Evolutionary conservation across 257 asterid genomes (phyloP).

Genomic region (Verbascum thapsus): DNA sequence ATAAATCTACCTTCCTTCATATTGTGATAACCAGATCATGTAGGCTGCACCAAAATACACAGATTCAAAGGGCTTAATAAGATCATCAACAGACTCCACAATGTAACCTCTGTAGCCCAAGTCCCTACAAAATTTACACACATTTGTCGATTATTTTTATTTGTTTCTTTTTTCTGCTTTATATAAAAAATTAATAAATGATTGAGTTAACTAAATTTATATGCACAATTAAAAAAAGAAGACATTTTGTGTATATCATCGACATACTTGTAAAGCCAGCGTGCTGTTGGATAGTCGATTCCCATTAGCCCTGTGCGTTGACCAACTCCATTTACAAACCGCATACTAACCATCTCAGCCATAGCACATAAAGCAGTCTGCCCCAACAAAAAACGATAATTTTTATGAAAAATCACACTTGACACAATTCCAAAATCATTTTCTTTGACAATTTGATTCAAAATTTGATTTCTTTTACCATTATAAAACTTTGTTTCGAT

Average conservation of each 20-base stretch:
- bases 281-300: conserved; percentile 89
- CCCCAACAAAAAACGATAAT: conserved; percentile 29
- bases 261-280: conserved; percentile 91
- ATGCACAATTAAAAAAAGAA: no score
- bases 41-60: conserved; percentile 98
- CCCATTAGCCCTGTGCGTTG: conserved; percentile 93
- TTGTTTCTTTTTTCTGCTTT: no score
- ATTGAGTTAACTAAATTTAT: no score
- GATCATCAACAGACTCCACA: conserved; percentile 84
- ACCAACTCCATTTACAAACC: conserved; percentile 78
- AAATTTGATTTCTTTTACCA: conserved; percentile 5
- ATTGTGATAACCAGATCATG: conserved; percentile 78
- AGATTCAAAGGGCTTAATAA: conserved; percentile 80
- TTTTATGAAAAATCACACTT: background rate
- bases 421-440: background rate
- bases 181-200: no score
- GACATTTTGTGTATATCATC: conserved; percentile 15
- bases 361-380: conserved; percentile 84
- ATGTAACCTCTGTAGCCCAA: conserved; percentile 65
- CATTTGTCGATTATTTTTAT: no score
- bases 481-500: background rate
- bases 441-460: background rate
- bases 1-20: conserved; percentile 74
- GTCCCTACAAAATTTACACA: conserved; percentile 47
- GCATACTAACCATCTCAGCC: conserved; percentile 84